Conservation (phyloP, 495 filamentous ascomycete species). For the Immersiella caudata region DNA sequence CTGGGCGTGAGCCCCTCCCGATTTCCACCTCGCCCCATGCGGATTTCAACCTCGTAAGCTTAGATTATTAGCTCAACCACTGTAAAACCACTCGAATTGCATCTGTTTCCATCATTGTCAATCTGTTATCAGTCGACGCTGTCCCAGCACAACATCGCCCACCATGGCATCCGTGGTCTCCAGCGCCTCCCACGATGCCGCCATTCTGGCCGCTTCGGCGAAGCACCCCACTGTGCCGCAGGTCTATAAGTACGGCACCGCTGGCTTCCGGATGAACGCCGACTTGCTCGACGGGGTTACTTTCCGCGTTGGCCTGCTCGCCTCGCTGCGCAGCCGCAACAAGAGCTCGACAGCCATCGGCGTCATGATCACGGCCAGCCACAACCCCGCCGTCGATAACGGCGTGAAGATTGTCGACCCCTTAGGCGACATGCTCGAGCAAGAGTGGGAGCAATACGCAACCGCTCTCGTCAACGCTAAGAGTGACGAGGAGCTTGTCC, state of each 20-base stretch:
- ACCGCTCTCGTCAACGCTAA: constrained; percentile 84
- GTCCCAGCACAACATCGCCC: constrained; percentile 10
- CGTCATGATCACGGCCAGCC: constrained; percentile 97
- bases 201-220: constrained; percentile 62
- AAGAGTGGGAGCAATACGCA: constrained; percentile 86
- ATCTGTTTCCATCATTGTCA: not conserved
- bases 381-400: constrained; percentile 97
- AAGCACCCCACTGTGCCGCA: constrained; percentile 71
- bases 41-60: not conserved
- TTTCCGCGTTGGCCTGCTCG: constrained; percentile 86
- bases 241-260: constrained; percentile 91
- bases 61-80: not conserved
- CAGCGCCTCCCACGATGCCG: constrained; percentile 36
- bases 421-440: constrained; percentile 96
- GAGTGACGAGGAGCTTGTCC: constrained; percentile 69
- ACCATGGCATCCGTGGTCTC: constrained; percentile 4
- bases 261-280: constrained; percentile 69
- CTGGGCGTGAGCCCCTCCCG: constrained; percentile 8
- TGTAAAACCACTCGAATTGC: not conserved
- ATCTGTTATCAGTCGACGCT: not conserved
- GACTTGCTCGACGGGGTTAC: constrained; percentile 83
- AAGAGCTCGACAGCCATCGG: constrained; percentile 88
- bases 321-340: constrained; percentile 87
- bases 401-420: constrained; percentile 98
- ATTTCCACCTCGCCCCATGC: constrained; percentile 6